Base-by-base conservation (phyloP, 495 filamentous ascomycete species). In the Aspergillus bridgeri region DNA sequence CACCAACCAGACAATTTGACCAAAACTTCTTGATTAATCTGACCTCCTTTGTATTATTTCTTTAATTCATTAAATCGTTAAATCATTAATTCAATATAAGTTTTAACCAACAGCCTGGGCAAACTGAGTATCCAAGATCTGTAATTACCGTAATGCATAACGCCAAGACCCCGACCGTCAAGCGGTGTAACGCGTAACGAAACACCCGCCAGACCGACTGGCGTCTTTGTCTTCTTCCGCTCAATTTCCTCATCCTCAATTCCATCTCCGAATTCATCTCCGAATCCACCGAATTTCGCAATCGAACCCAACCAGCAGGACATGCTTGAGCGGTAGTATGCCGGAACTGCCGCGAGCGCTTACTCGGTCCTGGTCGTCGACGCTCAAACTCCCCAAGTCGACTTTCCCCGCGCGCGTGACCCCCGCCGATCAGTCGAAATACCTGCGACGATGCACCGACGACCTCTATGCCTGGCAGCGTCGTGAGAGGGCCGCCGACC, bases 401-500 rank as follows among this genome's bases (percentile, higher is more conserved):
- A 70, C 76, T 42, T 85, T 86, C 65, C 83, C 82, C 33, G 75
- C 80, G 21, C 81, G 81, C 51, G 76, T 78, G 42, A 65, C 75
- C 27, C 63, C 69, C 44, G 69, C 72, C 59, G 79, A 84, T 58
- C 81, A 78, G 58, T 60, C 80, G 19, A 82, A 83, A 71, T 90
- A 91, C 68, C 79, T 94, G 27, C 75, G 84, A 61, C 78, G 80
- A 82, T 95, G 88, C 74, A 87, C 92, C 72, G 90, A 96, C 75
- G 83, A 89, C 27, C 81, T 97, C 9, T 98, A 98, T 77, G 74
- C 82, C 60, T 96, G 91, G 92, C 95, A 98, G 78, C 78, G 75
- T 53, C 68, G 69, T 59, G 81, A 70, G 81, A 77, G 86, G 51
- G 79, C 84, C 49, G 77, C 76, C 49, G 70, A 81, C 42, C 71